Evolutionary conservation across 768 basidiomycete genomes (phyloP).

Genomic region (Collybia nuda): DNA sequence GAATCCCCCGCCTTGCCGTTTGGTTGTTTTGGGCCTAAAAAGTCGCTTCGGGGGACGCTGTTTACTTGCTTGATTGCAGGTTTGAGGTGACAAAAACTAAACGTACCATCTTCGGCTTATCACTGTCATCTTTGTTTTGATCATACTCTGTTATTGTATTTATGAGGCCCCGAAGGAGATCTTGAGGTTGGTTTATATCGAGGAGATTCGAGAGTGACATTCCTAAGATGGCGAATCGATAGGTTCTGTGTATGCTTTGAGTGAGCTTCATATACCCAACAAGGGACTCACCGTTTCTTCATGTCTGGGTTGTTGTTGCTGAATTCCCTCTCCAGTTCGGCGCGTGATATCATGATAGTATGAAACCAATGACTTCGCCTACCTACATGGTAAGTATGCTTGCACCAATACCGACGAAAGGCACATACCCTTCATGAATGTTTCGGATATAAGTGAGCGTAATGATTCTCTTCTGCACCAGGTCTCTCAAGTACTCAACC

Average conservation of each 20-base stretch:
- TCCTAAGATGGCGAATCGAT: conserved; percentile 80
- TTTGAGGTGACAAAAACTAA: conserved; percentile 8
- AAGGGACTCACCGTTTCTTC: conserved; percentile 65
- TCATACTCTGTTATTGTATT: conserved; percentile 78
- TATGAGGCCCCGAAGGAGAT: conserved; percentile 74
- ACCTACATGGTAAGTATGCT: not conserved
- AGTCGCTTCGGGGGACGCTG: conserved; percentile 46
- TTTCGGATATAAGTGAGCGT: conserved; percentile 84
- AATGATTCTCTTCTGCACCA: conserved; percentile 81
- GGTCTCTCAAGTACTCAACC: conserved; percentile 75
- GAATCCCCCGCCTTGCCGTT: conserved; percentile 49
- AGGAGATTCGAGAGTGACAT: conserved; percentile 84
- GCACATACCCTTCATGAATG: conserved; percentile 80
- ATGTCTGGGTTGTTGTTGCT: conserved; percentile 73
- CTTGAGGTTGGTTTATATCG: conserved; percentile 78
- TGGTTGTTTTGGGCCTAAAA: conserved; percentile 58
- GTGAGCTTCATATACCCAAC: conserved; percentile 2
- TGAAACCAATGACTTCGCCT: conserved; percentile 89
- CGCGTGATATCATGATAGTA: conserved; percentile 75
- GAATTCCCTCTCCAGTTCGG: conserved; percentile 75
- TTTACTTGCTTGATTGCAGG: not conserved
- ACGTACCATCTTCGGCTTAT: conserved; percentile 72
- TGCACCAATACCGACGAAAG: not conserved
- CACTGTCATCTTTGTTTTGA: conserved; percentile 70
- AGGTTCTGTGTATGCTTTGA: conserved; percentile 51